Evolutionary conservation across 2,329 filamentous ascomycete species (phyloP), one percentile per base, ranked within the genome.

Genomic region (Xylaria hypoxylon): DNA sequence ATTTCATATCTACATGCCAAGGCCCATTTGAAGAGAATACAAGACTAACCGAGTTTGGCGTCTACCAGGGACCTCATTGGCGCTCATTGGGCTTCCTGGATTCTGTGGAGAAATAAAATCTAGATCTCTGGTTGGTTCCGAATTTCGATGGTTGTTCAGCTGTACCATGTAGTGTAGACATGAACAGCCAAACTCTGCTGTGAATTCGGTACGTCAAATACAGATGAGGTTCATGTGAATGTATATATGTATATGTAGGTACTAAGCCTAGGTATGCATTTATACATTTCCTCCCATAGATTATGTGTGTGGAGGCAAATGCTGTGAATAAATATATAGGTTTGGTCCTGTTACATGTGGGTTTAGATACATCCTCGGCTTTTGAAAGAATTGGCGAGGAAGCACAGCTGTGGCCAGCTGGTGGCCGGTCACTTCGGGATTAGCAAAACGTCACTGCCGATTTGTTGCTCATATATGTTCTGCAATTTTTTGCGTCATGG

Each of bases 401-500:
- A n/a, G n/a, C n/a, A n/a, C 10, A 26, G 2, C 6, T n/a, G 5
- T 5, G 3, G 1, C 55, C 58, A 50, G 52, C 33, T 58, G 62
- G 2, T 48, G 13, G 63, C 63, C 58, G 58, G 47, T 13, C 2
- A 19, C 11, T 15, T 15, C 44, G 11, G 26, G 13, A 65, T 58
- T 52, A 42, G 45, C 52, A 58, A 65, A 47, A 53, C 24, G 24
- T 53, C 22, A 31, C 28, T 24, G 55, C 42, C 57, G 64, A 66
- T 66, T 59, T 52, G 63, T 35, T 26, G 28, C n/a, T 19, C 22
- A 53, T 45, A 17, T 19, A 22, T 48, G 10, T n/a, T 35, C 55
- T 22, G 33, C 35, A 44, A 19, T 57, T 51, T 62, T 45, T 26
- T 68, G 69, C 69, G 69, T 71, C 69, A 71, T 70, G 17, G 28